Percentiles rank a stretch among this genome's conserved stretches.
These are phyloP conservation scores for Puccinia hordei DNA, from an alignment of 1,284 basidiomycete species.

Conservation along the genomic window DNA sequence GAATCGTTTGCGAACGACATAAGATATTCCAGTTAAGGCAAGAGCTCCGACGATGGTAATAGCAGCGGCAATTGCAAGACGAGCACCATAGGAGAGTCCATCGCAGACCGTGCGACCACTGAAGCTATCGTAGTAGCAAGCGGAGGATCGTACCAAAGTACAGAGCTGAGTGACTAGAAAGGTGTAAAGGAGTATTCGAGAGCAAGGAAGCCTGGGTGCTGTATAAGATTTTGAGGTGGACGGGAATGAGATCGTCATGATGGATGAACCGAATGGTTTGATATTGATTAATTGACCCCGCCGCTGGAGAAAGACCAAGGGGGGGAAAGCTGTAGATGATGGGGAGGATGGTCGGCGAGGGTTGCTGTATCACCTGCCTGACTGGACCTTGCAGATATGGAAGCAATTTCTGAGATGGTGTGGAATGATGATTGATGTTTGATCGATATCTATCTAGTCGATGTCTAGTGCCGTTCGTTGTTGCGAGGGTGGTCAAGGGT, in stretches of 20 bases:
- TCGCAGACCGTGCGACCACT: constrained; percentile 32
- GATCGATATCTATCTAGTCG: too few relatives aligned
- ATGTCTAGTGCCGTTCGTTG: too few relatives aligned
- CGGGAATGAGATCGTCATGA: neutral
- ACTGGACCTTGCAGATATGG: too few relatives aligned
- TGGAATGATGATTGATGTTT: too few relatives aligned
- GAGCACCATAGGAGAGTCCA: constrained; percentile 37
- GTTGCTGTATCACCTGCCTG: too few relatives aligned
- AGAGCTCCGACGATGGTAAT: constrained; percentile 27
- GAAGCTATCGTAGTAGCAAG: constrained; percentile 34
- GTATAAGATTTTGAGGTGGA: neutral
- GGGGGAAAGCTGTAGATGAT: too few relatives aligned
- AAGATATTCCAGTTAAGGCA: constrained; percentile 6
- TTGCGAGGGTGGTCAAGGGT: too few relatives aligned
- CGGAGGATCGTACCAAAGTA: neutral
- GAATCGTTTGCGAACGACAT: constrained; percentile 28
- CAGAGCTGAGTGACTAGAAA: constrained; percentile 22
- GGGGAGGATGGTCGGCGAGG: too few relatives aligned
- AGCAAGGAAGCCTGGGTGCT: neutral
- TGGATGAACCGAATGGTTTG: neutral
- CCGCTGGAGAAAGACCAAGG: too few relatives aligned
- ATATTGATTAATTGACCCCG: neutral
- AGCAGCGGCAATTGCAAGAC: constrained; percentile 37
- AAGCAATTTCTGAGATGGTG: too few relatives aligned
- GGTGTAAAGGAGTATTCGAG: neutral